Base-by-base conservation (phyloP, 1,284 basidiomycete species). In the Rhodotorula mucilaginosa region DNA sequence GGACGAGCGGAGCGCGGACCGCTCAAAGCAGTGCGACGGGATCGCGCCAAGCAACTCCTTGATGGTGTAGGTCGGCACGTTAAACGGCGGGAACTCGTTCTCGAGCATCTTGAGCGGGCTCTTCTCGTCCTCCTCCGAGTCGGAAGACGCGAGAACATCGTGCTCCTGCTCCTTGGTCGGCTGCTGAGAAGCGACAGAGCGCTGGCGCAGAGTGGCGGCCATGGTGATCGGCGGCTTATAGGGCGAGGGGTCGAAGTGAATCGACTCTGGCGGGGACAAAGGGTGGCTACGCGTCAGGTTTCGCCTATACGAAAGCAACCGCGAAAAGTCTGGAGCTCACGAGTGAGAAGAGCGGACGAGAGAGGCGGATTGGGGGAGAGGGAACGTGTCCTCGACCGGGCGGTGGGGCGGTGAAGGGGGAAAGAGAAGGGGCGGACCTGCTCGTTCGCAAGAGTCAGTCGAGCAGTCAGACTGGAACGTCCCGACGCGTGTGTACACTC, bases 1-100 rank as follows among this genome's bases (percentile, higher is more conserved):
- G n/a, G 87, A 89, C 34, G 94, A 96, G 80, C 86, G 86, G 80
- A 96, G 77, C 2, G 93, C 90, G 1, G 92, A 96, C 75, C 97
- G 91, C 84, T 97, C 86, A 83, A 90, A 93, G 84, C 96, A 98
- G 83, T 96, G 93, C 46, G 75, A 73, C 26, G 78, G 78, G 63
- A 79, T 78, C 23, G 74, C 76, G 52, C 67, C 72, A 49, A 74
- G 66, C 58, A 79, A 31, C 57, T 72, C 72, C 65, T 70, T 73
- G 64, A 73, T 68, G 15, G 69, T 65, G 67, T 62, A 73, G 21
- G 61, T 54, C 26, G 71, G 68, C 5, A 68, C 64, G 34, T 54
- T 61, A 64, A 74, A 74, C 29, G 70, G 54, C 34, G 70, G 66
- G 59, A 47, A 72, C 47, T 60, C 47, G 39, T 67, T 58, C 58